These are phyloP conservation scores for Diddensiella santjacobensis DNA, from an alignment of 805 yeast species.

Conservation along the genomic window DNA sequence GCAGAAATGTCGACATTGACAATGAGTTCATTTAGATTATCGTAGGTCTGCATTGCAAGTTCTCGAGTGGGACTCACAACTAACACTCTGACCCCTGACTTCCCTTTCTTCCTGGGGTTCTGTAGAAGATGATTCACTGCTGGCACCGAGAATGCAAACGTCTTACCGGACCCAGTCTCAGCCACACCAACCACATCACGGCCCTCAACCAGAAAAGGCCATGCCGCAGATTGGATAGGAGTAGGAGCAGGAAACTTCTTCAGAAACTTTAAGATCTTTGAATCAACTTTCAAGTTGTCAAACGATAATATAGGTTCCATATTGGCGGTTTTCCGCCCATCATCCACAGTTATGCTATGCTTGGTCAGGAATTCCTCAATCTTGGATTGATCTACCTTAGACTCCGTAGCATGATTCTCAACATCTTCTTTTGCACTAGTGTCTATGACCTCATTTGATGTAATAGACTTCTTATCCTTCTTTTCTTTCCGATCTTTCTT, in stretches of 20 bases:
- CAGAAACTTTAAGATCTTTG: constrained; percentile 56
- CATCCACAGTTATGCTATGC: constrained; percentile 79
- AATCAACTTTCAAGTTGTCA: constrained; percentile 52
- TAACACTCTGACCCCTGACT: constrained; percentile 62
- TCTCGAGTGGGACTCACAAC: constrained; percentile 97
- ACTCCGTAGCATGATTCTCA: not conserved
- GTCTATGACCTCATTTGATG: not conserved
- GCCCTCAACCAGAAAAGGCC: constrained; percentile 82
- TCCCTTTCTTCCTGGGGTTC: constrained; percentile 27
- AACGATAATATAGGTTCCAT: constrained; percentile 71
- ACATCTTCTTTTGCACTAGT: not conserved
- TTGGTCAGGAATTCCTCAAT: constrained; percentile 58
- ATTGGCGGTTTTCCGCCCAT: constrained; percentile 44
- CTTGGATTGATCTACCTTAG: not conserved
- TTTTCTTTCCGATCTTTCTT: constrained; percentile 29
- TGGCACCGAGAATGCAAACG: constrained; percentile 96
- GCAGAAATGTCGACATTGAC: constrained; percentile 59
- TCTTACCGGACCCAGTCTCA: constrained; percentile 97
- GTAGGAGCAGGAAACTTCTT: constrained; percentile 84
- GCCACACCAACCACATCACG: constrained; percentile 95
- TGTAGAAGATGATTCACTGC: constrained; percentile 71
- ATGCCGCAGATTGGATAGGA: constrained; percentile 89
- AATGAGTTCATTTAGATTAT: constrained; percentile 66
- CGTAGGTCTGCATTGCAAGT: constrained; percentile 89
- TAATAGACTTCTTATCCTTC: constrained; percentile 27